Base-by-base conservation (phyloP, 306 rosid species). In the Psophocarpus tetragonolobus region DNA sequence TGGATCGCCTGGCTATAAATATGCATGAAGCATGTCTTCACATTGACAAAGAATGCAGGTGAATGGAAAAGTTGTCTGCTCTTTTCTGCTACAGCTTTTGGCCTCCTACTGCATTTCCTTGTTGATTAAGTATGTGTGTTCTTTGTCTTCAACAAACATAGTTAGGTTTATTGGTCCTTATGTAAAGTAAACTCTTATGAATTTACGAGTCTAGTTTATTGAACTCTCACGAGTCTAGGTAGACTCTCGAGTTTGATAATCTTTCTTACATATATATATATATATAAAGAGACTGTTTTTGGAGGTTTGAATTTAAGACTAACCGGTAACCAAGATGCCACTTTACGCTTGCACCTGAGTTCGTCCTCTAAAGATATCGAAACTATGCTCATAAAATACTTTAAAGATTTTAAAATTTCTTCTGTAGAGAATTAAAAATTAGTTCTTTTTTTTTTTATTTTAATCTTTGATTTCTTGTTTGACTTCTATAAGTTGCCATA, bases 41-140 rank as follows among this genome's bases (percentile, higher is more conserved):
- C 80, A 90, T 91, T 66, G 89, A 87, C 85, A 85, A 82, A 56
- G 87, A 82, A 58, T 91, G 90, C 92, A 87, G 87, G 98, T 91
- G 75, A 70, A 74, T 6, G 12, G n/a, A 58, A 45, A 68, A 39
- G 0, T 13, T 53, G 8, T 53, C 9, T 76, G 12, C n/a, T 68
- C 64, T 21, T 23, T 48, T 48, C 60, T 53, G 29, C 29, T 21
- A 20, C 29, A 21, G 1, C 60, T 13, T 18, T 50, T 23, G 9
- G 15, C 61, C 14, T 54, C 61, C 23, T 23, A 6, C 60, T 8
- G 29, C 60, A 53, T 53, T 20, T 53, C 60, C 21, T 53, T 21
- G 13, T 9, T 21, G 60, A 21, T 53, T 14, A 8, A 53, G 60
- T 21, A 53, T 21, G 29, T 18, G 27, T 7, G 57, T 21, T 21